Percentiles rank a stretch among this genome's conserved stretches.
Conservation (phyloP, 805 yeast species). For the Yamadazyma olivae region DNA sequence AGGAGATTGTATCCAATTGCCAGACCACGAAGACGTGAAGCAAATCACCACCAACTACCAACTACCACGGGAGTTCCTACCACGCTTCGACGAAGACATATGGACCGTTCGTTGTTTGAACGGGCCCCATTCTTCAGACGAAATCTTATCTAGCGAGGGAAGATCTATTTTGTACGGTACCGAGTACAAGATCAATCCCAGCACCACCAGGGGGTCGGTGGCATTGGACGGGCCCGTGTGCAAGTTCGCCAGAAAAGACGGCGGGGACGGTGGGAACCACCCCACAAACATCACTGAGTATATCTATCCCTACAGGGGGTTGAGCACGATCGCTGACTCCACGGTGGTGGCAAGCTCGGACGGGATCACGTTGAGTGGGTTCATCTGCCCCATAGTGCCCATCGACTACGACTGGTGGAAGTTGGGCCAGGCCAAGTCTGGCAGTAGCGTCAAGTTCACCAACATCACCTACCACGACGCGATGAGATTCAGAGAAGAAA, state of each 20-base stretch:
- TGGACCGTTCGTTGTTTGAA: conserved; percentile 95
- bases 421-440: conserved; percentile 94
- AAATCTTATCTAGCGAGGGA: conserved; percentile 57
- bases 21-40: conserved; percentile 56
- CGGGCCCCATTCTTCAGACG: conserved; percentile 88
- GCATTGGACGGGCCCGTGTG: conserved; percentile 97
- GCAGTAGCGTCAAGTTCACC: conserved; percentile 55
- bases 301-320: conserved; percentile 91
- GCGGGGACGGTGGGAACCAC: conserved; percentile 96
- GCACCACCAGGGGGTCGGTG: too few species aligned
- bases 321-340: conserved; percentile 96
- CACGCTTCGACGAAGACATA: conserved; percentile 78
- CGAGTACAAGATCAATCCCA: too few species aligned
- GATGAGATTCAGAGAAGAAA: conserved; percentile 69
- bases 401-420: conserved; percentile 96
- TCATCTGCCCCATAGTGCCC: conserved; percentile 92
- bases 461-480: conserved; percentile 64
- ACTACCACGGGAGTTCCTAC: conserved; percentile 56
- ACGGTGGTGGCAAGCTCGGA: conserved; percentile 94
- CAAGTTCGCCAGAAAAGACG: conserved; percentile 89
- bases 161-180: too few species aligned
- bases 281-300: conserved; percentile 98
- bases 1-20: conserved; percentile 86
- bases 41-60: conserved; percentile 46
- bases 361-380: conserved; percentile 96